Base-by-base conservation (phyloP, 768 basidiomycete species). In the Termitomyces sp. region DNA sequence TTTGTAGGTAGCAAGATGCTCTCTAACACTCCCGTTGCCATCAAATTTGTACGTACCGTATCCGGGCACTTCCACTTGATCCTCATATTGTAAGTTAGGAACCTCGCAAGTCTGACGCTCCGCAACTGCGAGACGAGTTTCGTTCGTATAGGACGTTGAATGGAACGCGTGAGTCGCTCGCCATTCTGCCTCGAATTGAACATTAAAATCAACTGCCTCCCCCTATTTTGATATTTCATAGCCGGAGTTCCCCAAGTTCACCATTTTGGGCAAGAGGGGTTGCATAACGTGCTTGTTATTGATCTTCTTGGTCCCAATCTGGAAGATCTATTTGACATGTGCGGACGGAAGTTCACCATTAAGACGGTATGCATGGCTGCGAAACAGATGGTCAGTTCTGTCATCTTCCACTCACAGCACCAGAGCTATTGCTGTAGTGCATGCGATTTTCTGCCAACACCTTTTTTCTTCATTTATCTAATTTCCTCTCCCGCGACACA, bases 361-460 rank as follows among this genome's bases (percentile, higher is more conserved):
- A 99, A 99, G 83, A 98, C 96, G 0, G 96, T 98, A 28, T 97
- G 94, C 70, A 94, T 99, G 96, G 90, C 92, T 52, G 97, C 97
- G 18, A 98, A 91, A 73, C 97, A 99, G 72, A 99, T 98, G 96
- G 96, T 95, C 61, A 71, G 86, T 20, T 11, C 13, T 32, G 14
- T 10, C 7, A 33, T 38, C 43, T 57, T 58, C n/a, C 47, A 16
- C 52, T 47, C 32, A 22, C 36, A 35, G 22, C 54, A 54, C 49
- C 45, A 49, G 32, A 52, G 40, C 46, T 45, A n/a, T n/a, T n/a
- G n/a, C n/a, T n/a, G n/a, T n/a, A 53, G 50, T 30, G 32, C 35
- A 33, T 49, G 22, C 44, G 24, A 26, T 36, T 5, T 16, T 50
- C 57, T 58, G 59, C 63, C 45, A 33, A 14, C 50, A 30, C 43